These are phyloP conservation scores for Candida qinlingensis DNA, from an alignment of 805 yeast species.

Conservation along the genomic window DNA sequence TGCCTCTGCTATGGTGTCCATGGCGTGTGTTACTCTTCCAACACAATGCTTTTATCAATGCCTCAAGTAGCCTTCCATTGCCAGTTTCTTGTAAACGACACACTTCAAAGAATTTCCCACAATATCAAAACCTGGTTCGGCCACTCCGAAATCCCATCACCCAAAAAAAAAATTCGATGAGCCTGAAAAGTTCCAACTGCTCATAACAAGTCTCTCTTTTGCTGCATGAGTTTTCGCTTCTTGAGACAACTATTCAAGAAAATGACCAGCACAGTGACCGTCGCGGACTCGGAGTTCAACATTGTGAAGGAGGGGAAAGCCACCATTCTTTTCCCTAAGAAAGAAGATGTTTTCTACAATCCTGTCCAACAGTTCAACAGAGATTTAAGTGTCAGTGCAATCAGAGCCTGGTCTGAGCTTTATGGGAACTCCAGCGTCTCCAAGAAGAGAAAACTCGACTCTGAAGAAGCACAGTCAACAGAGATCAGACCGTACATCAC, in stretches of 20 bases:
- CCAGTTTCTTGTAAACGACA: too few relatives aligned
- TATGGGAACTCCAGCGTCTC: slow-evolving; percentile 33
- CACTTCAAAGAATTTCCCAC: too few relatives aligned
- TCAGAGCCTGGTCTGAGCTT: slow-evolving; percentile 77
- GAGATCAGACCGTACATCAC: slow-evolving; percentile 40
- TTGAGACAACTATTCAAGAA: not conserved
- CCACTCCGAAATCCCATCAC: too few relatives aligned
- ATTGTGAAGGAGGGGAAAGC: slow-evolving; percentile 77
- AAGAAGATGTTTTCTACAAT: slow-evolving; percentile 84
- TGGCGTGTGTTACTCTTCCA: too few relatives aligned
- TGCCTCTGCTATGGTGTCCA: too few relatives aligned
- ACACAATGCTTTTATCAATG: too few relatives aligned
- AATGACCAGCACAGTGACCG: not conserved
- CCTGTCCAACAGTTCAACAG: slow-evolving; percentile 96
- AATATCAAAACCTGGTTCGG: too few relatives aligned
- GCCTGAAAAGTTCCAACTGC: not conserved
- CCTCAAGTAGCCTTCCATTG: too few relatives aligned
- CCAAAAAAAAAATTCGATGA: not conserved
- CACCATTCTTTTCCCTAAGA: slow-evolving; percentile 72
- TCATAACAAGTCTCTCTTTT: too few relatives aligned
- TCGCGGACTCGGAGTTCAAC: slow-evolving; percentile 27
- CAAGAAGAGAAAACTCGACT: slow-evolving; percentile 29
- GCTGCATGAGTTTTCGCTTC: not conserved
- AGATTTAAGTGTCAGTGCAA: slow-evolving; percentile 80
- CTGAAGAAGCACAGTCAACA: slow-evolving; percentile 17